Conservation (phyloP, 768 basidiomycete species). For the Gyrodon lividus region DNA sequence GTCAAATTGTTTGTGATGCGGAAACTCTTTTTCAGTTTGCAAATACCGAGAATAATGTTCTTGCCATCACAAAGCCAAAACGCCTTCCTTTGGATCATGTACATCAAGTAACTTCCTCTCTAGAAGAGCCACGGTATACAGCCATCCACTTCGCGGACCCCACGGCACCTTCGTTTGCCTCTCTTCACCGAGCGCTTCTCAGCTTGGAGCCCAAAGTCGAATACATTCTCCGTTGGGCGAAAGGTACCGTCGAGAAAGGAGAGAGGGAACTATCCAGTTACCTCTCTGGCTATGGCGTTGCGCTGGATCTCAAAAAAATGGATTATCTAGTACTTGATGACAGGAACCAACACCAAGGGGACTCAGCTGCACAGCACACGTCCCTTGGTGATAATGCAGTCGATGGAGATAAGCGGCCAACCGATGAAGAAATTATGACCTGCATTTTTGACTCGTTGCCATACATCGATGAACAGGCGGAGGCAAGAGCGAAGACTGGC, state of each 20-base stretch:
- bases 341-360: slow-evolving; percentile 37
- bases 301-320: slow-evolving; percentile 93
- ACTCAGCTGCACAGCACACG: background rate
- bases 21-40: slow-evolving; percentile 56
- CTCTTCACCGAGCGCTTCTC: slow-evolving; percentile 67
- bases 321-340: slow-evolving; percentile 96
- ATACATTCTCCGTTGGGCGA: slow-evolving; percentile 64
- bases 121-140: slow-evolving; percentile 52
- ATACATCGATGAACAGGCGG: slow-evolving; percentile 27
- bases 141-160: slow-evolving; percentile 80
- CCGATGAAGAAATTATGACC: slow-evolving; percentile 21
- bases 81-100: slow-evolving; percentile 79
- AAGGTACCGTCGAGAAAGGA: slow-evolving; percentile 36
- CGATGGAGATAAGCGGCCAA: slow-evolving; percentile 7
- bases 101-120: slow-evolving; percentile 46
- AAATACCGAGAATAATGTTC: slow-evolving; percentile 44
- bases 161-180: slow-evolving; percentile 62
- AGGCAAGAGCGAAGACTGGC: slow-evolving; percentile 37
- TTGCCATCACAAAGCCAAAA: slow-evolving; percentile 27
- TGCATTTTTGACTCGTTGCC: slow-evolving; percentile 33
- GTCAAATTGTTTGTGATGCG: slow-evolving; percentile 65
- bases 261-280: slow-evolving; percentile 35
- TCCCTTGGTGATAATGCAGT: background rate
- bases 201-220: slow-evolving; percentile 50
- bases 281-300: slow-evolving; percentile 89